A percentile compares a stretch with the other conserved stretches of the same genome.
Conservation (phyloP, 345 rosid genomes). For the Acer saccharum region DNA sequence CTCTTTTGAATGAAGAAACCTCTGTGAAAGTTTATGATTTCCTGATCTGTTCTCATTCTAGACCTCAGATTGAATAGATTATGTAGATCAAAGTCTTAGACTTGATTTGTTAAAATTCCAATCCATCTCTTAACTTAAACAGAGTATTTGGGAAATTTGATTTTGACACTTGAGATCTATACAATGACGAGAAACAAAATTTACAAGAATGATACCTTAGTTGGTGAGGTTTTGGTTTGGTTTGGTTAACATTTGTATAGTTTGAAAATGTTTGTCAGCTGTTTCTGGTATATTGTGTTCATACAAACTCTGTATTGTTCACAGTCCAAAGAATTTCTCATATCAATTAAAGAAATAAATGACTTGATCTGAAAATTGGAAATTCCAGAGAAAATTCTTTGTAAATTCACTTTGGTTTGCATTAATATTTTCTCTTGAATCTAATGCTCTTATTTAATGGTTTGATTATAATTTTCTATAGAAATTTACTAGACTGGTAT, state of each 20-base stretch:
- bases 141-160: background rate
- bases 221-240: background rate
- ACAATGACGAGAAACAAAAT: background rate
- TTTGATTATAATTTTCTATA: background rate
- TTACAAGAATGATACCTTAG: background rate
- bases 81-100: background rate
- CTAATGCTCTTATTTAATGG: background rate
- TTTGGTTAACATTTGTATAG: background rate
- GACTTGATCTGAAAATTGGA: background rate
- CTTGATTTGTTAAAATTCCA: background rate
- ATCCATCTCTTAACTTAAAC: background rate
- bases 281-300: background rate
- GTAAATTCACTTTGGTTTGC: background rate
- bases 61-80: background rate
- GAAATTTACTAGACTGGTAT: conserved; percentile 1
- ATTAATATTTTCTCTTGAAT: background rate
- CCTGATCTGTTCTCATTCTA: background rate
- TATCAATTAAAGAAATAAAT: background rate
- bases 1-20: background rate
- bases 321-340: background rate
- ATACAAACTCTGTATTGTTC: background rate
- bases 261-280: background rate
- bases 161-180: background rate
- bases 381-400: background rate
- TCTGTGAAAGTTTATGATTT: background rate